Evolutionary conservation across 2,329 filamentous ascomycete species (phyloP).

Genomic region (Diaporthe sp.): DNA sequence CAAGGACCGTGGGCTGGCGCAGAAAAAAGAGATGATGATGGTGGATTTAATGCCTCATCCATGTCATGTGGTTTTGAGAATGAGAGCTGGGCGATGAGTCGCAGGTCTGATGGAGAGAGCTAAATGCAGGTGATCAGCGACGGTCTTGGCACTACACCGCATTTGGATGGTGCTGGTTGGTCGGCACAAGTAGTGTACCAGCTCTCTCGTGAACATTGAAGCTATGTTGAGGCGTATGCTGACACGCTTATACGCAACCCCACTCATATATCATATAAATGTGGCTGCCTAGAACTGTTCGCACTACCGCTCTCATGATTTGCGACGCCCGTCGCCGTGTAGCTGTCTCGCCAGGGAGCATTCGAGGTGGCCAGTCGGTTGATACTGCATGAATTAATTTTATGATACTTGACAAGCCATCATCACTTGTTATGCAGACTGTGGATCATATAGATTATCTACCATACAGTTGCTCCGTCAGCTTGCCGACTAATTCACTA

Average conservation of each 20-base stretch:
- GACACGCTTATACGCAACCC: neutral
- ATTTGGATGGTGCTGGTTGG: neutral
- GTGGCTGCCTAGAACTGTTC: neutral
- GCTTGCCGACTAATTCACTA: neutral
- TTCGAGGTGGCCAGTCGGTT: no score
- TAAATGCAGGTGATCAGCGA: slow-evolving; percentile 8
- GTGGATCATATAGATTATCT: no score
- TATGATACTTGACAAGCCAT: no score
- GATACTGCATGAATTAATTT: no score
- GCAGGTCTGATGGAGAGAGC: neutral
- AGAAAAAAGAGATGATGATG: neutral
- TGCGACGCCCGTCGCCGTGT: no score
- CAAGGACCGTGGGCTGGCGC: neutral
- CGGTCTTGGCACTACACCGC: neutral
- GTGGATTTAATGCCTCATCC: neutral
- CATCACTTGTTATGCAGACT: no score
- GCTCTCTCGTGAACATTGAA: no score
- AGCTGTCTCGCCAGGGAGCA: no score
- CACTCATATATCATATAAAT: neutral
- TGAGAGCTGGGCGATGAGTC: neutral
- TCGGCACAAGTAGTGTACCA: neutral
- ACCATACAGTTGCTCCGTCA: neutral
- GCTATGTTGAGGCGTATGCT: neutral
- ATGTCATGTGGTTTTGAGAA: neutral
- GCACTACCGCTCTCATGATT: no score